These are phyloP conservation scores for Rhinocladiella similis DNA, from an alignment of 2,329 filamentous ascomycete genomes.

Conservation along the genomic window DNA sequence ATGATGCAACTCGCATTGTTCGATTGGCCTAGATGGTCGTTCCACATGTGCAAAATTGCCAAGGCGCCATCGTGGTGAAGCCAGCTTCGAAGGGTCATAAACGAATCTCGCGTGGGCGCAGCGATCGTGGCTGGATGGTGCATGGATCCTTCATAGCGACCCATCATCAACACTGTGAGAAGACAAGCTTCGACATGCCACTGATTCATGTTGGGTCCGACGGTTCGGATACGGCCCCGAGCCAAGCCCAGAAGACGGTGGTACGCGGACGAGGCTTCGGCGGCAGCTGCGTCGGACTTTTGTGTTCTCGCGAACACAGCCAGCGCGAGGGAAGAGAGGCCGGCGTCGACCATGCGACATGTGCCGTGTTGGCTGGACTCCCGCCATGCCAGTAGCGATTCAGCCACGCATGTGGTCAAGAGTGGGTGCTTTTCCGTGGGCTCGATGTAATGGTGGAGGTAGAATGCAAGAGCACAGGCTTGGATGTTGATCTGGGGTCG, in stretches of 20 bases:
- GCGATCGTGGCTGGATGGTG: neutral
- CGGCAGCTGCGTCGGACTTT: conserved; percentile 25
- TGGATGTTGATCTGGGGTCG: conserved; percentile 28
- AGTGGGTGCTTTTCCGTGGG: conserved; percentile 15
- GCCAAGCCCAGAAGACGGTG: conserved; percentile 20
- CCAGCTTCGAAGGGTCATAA: conserved; percentile 32
- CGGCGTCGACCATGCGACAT: conserved; percentile 30
- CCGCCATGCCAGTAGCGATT: conserved; percentile 15
- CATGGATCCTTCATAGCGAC: conserved; percentile 21
- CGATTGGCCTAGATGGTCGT: conserved; percentile 15
- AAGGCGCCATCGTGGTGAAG: conserved; percentile 36
- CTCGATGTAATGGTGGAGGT: conserved; percentile 28
- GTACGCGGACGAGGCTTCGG: conserved; percentile 28
- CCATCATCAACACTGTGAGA: conserved; percentile 25
- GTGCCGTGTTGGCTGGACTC: neutral
- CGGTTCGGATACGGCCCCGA: conserved; percentile 14
- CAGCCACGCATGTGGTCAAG: conserved; percentile 12
- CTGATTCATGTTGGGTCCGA: neutral
- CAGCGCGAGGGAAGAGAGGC: conserved; percentile 31
- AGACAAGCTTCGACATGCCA: conserved; percentile 24
- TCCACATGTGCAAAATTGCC: conserved; percentile 34
- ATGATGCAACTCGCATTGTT: conserved; percentile 25
- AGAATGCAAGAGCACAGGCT: conserved; percentile 30
- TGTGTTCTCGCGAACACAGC: conserved; percentile 29
- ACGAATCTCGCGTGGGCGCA: neutral